A percentile compares a stretch with the other conserved stretches of the same genome.
Evolutionary conservation across 75 land plant genomes (phyloP).

Genomic region (Ceratopteris richardii): DNA sequence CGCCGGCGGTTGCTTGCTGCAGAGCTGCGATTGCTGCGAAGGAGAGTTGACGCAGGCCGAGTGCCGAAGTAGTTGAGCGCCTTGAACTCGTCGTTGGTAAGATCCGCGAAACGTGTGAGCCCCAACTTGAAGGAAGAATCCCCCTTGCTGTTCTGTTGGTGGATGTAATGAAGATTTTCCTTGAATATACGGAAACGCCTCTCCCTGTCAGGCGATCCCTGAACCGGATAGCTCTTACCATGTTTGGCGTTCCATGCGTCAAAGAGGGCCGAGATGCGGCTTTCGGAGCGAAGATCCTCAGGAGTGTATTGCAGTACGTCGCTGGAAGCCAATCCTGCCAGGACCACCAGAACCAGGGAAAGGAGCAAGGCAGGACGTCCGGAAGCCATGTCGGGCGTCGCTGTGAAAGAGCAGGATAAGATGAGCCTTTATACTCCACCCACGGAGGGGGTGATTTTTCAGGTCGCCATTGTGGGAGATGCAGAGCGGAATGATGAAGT

Average conservation of each 20-base stretch:
- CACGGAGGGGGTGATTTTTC: too few relatives aligned
- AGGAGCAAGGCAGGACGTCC: too few relatives aligned
- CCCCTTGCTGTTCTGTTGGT: conserved; percentile 34
- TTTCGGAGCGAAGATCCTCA: conserved; percentile 16
- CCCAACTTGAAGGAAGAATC: conserved; percentile 39
- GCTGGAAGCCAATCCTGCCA: too few relatives aligned
- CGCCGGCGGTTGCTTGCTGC: background rate
- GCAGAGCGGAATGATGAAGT: too few relatives aligned
- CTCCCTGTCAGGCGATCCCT: conserved; percentile 15
- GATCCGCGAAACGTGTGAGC: conserved; percentile 65
- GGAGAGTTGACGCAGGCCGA: background rate
- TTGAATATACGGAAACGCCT: conserved; percentile 44
- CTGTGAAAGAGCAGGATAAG: too few relatives aligned
- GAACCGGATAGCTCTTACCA: conserved; percentile 26
- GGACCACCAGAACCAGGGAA: too few relatives aligned
- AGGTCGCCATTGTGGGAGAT: too few relatives aligned
- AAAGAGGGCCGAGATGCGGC: conserved; percentile 20
- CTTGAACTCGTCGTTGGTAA: conserved; percentile 63
- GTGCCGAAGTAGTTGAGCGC: conserved; percentile 24
- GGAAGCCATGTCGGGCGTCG: too few relatives aligned
- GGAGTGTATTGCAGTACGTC: conserved; percentile 16
- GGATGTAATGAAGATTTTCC: conserved; percentile 39
- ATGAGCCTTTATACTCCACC: too few relatives aligned
- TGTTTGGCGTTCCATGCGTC: conserved; percentile 40
- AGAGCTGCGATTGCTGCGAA: background rate